Base-by-base conservation (phyloP, 768 basidiomycete species). In the Cyclocybe cylindracea region DNA sequence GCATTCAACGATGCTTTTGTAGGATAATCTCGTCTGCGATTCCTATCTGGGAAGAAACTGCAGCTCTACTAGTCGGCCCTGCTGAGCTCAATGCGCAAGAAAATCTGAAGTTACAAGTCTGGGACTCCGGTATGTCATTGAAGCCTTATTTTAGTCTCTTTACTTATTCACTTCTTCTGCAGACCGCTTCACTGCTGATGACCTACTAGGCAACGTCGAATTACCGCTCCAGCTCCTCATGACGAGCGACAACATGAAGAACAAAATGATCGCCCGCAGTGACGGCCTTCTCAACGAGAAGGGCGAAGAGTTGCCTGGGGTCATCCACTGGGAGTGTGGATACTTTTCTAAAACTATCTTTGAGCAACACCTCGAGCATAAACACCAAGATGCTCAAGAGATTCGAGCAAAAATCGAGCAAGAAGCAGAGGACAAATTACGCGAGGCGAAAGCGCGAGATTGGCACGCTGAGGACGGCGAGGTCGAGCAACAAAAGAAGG, bases 21-120 rank as follows among this genome's bases (percentile, higher is more conserved):
- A 77, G 86, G 43, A 85, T 91, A 64, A 85, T 92, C 59, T 67
- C 78, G 32, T 73, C 86, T 46, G 70, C 78, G 13, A 77, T 82
- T 46, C 87, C 87, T 3, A 76, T 84, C 1, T 90, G 80, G 73
- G 87, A 88, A 59, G 88, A 91, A 70, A 85, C 83, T 0, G 77
- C 80, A 0, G 76, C 82, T 3, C 59, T 91, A 0, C 66, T 89
- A 1, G 75, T 91, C 8, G 82, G 82, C 5, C 75, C 79, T 37
- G 78, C 86, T 40, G 87, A 88, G 51, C 68, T 89, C 44, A 81
- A 88, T 59, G 78, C 84, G 0, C 77, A 84, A 51, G 90, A 92
- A 66, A 73, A 73, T 47, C 66, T 89, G 14, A 75, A 76, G 16
- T 66, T 85, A 16, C 86, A 87, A 72, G 67, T 89, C 2, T 89